These are phyloP conservation scores for Guadua angustifolia DNA, from an alignment of 176 grass and related monocot genomes.

Conservation along the genomic window DNA sequence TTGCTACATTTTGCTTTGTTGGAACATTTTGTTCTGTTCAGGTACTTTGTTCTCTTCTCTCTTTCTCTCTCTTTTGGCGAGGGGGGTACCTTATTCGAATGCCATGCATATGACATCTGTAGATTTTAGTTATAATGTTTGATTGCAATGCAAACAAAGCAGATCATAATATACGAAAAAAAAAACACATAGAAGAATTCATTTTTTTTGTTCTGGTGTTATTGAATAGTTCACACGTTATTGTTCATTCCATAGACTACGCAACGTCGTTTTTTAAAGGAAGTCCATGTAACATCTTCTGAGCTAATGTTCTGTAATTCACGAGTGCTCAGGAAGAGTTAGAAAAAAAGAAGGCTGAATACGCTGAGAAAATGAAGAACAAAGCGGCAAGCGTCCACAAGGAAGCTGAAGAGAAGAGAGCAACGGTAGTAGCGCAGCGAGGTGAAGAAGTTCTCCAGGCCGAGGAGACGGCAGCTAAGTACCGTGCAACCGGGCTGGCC, in stretches of 20 bases:
- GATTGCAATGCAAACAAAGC: not conserved
- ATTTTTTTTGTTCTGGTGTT: not conserved
- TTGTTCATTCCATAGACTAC: not conserved
- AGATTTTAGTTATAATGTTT: not conserved
- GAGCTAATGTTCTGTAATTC: conserved; percentile 8
- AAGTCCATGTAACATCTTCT: not conserved
- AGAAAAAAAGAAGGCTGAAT: conserved; percentile 79
- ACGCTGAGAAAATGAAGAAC: conserved; percentile 84
- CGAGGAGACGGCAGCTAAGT: conserved; percentile 81
- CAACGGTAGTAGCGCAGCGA: conserved; percentile 51
- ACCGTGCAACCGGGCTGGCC: conserved; percentile 60
- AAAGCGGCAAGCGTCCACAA: conserved; percentile 67
- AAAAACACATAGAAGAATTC: not conserved
- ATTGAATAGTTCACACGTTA: not conserved
- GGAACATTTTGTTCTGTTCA: not conserved
- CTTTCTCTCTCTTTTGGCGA: too few relatives aligned
- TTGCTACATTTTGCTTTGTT: not conserved
- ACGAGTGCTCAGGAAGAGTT: conserved; percentile 60
- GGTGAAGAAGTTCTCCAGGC: conserved; percentile 78
- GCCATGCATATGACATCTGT: not conserved
- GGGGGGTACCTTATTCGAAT: not conserved
- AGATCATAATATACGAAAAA: not conserved
- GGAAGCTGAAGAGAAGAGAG: conserved; percentile 82
- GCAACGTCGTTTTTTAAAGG: not conserved
- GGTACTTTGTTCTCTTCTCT: too few relatives aligned